These are phyloP conservation scores for Epichloe uncinata DNA, from an alignment of 2,329 filamentous ascomycete genomes.

Conservation along the genomic window DNA sequence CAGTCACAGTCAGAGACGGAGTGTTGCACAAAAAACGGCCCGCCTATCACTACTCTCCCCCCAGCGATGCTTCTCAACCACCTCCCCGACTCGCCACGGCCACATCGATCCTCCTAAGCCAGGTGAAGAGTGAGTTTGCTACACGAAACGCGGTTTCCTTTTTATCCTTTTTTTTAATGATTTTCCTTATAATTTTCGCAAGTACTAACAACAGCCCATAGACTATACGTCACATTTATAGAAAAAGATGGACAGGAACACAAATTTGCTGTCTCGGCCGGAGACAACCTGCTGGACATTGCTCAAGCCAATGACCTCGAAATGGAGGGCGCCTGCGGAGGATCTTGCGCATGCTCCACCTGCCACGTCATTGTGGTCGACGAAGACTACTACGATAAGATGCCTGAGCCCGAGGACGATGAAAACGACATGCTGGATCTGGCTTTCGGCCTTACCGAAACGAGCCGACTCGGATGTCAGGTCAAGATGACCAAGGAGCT, in stretches of 20 bases:
- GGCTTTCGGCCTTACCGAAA: slow-evolving; percentile 82
- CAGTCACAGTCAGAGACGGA: neutral
- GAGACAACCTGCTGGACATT: slow-evolving; percentile 90
- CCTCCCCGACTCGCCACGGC: slow-evolving; percentile 50
- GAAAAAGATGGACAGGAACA: slow-evolving; percentile 74
- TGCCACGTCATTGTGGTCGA: slow-evolving; percentile 79
- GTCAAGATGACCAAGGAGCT: slow-evolving; percentile 83
- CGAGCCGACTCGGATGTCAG: slow-evolving; percentile 72
- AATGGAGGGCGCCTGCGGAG: slow-evolving; percentile 94
- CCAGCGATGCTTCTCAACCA: slow-evolving; percentile 50
- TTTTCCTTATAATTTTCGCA: neutral
- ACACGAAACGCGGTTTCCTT: neutral
- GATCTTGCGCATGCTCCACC: slow-evolving; percentile 84
- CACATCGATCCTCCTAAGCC: slow-evolving; percentile 74
- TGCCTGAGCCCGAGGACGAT: slow-evolving; percentile 65
- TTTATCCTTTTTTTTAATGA: too few species aligned
- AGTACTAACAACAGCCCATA: slow-evolving; percentile 20
- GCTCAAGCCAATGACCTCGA: slow-evolving; percentile 90
- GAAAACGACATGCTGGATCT: slow-evolving; percentile 87
- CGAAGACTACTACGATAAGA: slow-evolving; percentile 61
- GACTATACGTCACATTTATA: slow-evolving; percentile 80
- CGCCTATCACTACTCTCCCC: neutral
- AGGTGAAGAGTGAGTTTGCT: slow-evolving; percentile 69
- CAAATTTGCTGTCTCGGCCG: slow-evolving; percentile 67
- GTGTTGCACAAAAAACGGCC: neutral